A percentile compares a stretch with the other conserved stretches of the same genome.
These are phyloP conservation scores for Colletotrichum chrysophilum DNA, from an alignment of 2,329 filamentous ascomycete species.

Conservation along the genomic window DNA sequence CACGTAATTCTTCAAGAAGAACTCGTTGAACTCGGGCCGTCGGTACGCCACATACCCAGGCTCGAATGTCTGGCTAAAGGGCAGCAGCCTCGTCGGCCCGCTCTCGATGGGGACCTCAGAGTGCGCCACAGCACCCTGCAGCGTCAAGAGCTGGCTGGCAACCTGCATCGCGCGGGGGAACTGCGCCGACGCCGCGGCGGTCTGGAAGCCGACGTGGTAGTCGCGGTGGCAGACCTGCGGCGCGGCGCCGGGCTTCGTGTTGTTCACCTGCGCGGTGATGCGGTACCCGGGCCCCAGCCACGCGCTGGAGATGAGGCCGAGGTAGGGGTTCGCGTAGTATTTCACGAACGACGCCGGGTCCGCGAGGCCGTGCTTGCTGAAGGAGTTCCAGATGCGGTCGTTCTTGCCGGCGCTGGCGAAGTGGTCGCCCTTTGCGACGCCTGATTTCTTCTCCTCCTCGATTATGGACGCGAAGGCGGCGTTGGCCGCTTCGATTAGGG, in stretches of 20 bases:
- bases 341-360: conserved; percentile 57
- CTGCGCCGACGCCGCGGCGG: conserved; percentile 44
- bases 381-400: conserved; percentile 70
- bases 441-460: conserved; percentile 39
- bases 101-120: conserved; percentile 62
- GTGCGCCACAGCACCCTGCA: conserved; percentile 69
- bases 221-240: conserved; percentile 66
- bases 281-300: conserved; percentile 67
- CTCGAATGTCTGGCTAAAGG: conserved; percentile 63
- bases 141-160: conserved; percentile 61
- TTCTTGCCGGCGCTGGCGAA: conserved; percentile 63
- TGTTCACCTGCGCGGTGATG: conserved; percentile 67
- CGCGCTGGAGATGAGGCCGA: conserved; percentile 53
- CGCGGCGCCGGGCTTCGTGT: conserved; percentile 62
- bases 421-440: conserved; percentile 58
- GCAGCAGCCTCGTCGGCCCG: conserved; percentile 65
- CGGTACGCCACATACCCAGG: conserved; percentile 65
- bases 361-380: conserved; percentile 62
- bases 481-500: conserved; percentile 51
- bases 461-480: conserved; percentile 54
- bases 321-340: conserved; percentile 67
- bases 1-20: conserved; percentile 58
- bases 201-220: conserved; percentile 70
- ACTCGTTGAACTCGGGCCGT: conserved; percentile 54
- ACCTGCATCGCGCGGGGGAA: conserved; percentile 60